Percentiles rank a stretch among this genome's conserved stretches.
phyloP scores from a whole-genome alignment of 441 rosid species.

The Sinapis alba region DNA sequence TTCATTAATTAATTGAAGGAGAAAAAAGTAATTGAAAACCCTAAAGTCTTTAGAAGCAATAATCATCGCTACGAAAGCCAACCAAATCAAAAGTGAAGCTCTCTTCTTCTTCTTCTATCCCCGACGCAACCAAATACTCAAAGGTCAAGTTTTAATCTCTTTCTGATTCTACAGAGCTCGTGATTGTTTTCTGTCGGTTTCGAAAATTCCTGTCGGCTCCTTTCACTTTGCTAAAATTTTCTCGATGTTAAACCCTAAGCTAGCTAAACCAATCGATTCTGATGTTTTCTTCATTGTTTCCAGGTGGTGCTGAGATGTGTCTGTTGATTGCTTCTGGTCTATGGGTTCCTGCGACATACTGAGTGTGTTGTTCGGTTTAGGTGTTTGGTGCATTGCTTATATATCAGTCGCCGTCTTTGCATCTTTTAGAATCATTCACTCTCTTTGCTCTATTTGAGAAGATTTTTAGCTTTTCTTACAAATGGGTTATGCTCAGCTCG shows the following conservation, averaged over 20 bases:
- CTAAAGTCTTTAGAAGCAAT: slow-evolving; percentile 15
- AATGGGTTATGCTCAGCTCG: slow-evolving; percentile 92
- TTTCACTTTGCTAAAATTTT: no score
- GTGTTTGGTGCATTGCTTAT: slow-evolving; percentile 87
- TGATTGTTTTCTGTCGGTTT: slow-evolving; percentile 7
- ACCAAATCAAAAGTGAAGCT: neutral
- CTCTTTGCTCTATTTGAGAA: slow-evolving; percentile 35
- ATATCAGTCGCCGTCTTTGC: slow-evolving; percentile 66
- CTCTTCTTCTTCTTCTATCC: neutral
- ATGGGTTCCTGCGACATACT: slow-evolving; percentile 63
- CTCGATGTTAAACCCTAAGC: no score
- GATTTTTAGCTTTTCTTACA: neutral
- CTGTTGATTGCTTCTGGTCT: slow-evolving; percentile 38
- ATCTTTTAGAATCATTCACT: slow-evolving; percentile 58
- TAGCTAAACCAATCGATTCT: neutral
- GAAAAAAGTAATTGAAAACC: neutral
- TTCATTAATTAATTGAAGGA: neutral
- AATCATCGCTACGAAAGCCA: neutral
- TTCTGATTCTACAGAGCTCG: neutral
- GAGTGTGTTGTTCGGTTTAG: slow-evolving; percentile 58
- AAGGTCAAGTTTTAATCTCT: slow-evolving; percentile 4
- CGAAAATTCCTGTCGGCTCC: neutral
- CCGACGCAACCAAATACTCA: neutral
- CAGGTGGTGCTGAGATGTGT: slow-evolving; percentile 45
- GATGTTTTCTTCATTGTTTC: slow-evolving; percentile 4